Conservation (phyloP, 75 land plant species). For the Sequoia sempervirens region DNA sequence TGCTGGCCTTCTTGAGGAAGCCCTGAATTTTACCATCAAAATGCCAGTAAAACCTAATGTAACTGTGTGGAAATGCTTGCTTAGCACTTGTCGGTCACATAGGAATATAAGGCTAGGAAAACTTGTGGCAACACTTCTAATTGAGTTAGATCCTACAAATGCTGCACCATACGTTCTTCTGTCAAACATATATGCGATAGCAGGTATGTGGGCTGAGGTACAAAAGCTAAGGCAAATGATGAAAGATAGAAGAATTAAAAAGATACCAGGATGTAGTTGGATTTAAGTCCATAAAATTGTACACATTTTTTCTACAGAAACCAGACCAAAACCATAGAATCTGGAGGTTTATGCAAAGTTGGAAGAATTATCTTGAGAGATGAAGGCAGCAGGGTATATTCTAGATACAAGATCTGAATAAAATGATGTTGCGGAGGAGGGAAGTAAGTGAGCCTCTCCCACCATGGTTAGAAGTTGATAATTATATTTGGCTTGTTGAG, state of each 20-base stretch:
- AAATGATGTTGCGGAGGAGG: neutral
- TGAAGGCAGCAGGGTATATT: neutral
- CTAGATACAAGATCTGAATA: neutral
- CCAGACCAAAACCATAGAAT: neutral
- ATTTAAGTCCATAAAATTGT: neutral
- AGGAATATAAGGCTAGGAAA: neutral
- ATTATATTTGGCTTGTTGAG: neutral
- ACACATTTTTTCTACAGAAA: neutral
- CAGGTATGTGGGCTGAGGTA: neutral
- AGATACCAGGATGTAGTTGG: neutral
- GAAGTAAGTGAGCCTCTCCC: neutral
- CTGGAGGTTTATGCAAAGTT: neutral
- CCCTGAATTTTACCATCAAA: neutral
- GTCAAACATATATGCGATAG: neutral
- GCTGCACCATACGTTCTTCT: neutral
- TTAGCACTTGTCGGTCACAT: neutral
- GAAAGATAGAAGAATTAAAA: neutral
- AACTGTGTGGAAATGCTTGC: neutral
- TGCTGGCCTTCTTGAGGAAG: neutral
- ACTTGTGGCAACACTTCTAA: neutral
- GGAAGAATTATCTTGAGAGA: neutral
- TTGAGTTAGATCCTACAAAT: neutral
- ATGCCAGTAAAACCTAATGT: neutral
- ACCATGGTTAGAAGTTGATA: neutral
- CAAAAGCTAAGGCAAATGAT: neutral